Percentiles rank a stretch among this genome's conserved stretches.
These are phyloP conservation scores for Papiliotrema nemorosa DNA, from an alignment of 1,284 basidiomycete genomes.

Conservation along the genomic window DNA sequence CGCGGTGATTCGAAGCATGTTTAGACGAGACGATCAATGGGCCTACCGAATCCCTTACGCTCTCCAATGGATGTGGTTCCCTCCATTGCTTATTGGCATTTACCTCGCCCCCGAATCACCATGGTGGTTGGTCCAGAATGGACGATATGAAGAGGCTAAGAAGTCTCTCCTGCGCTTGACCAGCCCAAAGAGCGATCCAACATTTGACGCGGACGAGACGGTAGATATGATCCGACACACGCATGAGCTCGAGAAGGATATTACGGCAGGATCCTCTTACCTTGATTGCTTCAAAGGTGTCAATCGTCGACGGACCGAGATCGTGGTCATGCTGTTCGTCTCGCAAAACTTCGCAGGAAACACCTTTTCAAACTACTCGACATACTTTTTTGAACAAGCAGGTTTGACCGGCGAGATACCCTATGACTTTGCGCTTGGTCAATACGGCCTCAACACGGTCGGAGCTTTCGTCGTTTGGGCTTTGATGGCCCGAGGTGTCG, in stretches of 20 bases:
- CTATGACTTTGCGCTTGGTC: slow-evolving; percentile 39
- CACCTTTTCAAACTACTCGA: slow-evolving; percentile 6
- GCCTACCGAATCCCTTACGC: slow-evolving; percentile 18
- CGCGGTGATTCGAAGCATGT: slow-evolving; percentile 28
- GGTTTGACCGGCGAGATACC: slow-evolving; percentile 37
- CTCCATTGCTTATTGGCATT: not conserved
- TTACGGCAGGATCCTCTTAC: slow-evolving; percentile 44
- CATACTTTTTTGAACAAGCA: slow-evolving; percentile 36
- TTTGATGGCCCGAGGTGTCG: slow-evolving; percentile 17
- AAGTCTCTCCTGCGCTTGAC: slow-evolving; percentile 47
- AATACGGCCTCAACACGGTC: slow-evolving; percentile 33
- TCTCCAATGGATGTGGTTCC: slow-evolving; percentile 15
- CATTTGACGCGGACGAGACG: slow-evolving; percentile 48
- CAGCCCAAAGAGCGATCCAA: slow-evolving; percentile 32
- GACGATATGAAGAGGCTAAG: slow-evolving; percentile 52
- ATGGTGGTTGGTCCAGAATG: slow-evolving; percentile 43
- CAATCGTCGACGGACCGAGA: slow-evolving; percentile 45
- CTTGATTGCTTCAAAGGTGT: slow-evolving; percentile 52
- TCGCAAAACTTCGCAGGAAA: slow-evolving; percentile 3
- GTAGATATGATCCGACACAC: slow-evolving; percentile 51
- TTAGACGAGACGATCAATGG: slow-evolving; percentile 24
- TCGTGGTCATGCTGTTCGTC: slow-evolving; percentile 30
- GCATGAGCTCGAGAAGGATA: slow-evolving; percentile 33
- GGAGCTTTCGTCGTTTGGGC: slow-evolving; percentile 49
- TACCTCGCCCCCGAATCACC: slow-evolving; percentile 34